Conservation (phyloP, 257 asterid species). For the Forsythia viridissima region DNA sequence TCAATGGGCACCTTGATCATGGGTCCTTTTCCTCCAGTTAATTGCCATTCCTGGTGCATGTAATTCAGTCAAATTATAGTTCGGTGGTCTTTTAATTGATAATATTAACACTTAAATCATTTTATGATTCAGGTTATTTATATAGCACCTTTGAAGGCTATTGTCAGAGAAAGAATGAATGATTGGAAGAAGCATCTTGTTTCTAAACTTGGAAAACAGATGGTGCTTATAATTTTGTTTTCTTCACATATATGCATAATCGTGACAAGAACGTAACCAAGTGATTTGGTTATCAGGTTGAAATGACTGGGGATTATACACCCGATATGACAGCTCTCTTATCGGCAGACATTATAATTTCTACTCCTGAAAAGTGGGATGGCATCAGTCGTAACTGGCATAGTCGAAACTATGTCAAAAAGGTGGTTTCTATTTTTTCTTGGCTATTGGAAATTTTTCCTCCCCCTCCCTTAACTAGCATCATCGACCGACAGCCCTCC, state of each 20-base stretch:
- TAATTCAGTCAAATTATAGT: constrained; percentile 6
- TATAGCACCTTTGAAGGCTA: constrained; percentile 97
- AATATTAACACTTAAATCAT: constrained; percentile 16
- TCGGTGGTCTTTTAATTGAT: constrained; percentile 13
- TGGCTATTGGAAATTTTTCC: not conserved
- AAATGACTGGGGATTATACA: constrained; percentile 97
- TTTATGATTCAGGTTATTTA: constrained; percentile 72
- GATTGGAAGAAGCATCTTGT: constrained; percentile 96
- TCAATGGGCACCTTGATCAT: not conserved
- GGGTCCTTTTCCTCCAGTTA: not conserved
- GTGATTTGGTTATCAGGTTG: constrained; percentile 64
- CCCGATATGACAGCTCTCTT: constrained; percentile 84
- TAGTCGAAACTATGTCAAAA: constrained; percentile 83
- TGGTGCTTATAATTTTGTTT: constrained; percentile 54
- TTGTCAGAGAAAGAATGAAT: constrained; percentile 96
- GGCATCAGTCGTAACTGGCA: constrained; percentile 99
- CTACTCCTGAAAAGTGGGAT: constrained; percentile 99
- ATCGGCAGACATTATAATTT: constrained; percentile 87
- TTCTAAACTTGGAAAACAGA: constrained; percentile 81
- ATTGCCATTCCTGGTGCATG: constrained; percentile 5
- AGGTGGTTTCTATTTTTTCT: constrained; percentile 51
- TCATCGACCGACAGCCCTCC: not conserved
- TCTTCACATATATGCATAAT: constrained; percentile 19
- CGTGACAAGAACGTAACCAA: constrained; percentile 16
- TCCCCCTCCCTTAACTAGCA: not conserved